A percentile compares a stretch with the other conserved stretches of the same genome.
phyloP scores from a whole-genome alignment of 305 asterid genomes.

The Fraxinus paxiana region DNA sequence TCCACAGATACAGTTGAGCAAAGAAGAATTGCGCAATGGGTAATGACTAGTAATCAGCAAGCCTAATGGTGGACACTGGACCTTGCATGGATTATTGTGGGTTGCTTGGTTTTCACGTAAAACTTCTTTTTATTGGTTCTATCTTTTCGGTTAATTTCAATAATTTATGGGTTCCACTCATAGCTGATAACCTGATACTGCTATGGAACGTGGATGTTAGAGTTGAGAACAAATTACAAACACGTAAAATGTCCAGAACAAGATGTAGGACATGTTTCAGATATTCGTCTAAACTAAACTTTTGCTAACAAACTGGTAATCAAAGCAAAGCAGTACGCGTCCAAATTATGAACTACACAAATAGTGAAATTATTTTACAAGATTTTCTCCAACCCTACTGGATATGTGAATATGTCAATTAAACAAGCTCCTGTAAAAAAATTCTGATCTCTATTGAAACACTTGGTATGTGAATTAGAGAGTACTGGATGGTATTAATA shows the following conservation, averaged over 20 bases:
- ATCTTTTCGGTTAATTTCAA: not conserved
- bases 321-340: not conserved
- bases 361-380: not conserved
- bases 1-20: not conserved
- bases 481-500: not conserved
- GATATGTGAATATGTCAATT: not conserved
- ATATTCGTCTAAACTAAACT: not conserved
- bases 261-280: not conserved
- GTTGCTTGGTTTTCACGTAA: not conserved
- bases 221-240: not conserved
- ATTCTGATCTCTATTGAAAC: not conserved
- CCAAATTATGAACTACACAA: not conserved
- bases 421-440: not conserved
- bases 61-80: not conserved
- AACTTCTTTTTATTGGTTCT: not conserved
- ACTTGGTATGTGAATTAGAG: not conserved
- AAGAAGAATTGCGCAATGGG: not conserved
- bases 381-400: not conserved
- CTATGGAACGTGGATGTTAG: not conserved
- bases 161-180: not conserved
- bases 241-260: not conserved
- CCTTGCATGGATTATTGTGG: not conserved
- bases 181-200: not conserved
- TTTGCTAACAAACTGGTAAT: not conserved
- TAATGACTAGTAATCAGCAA: not conserved